Percentiles rank a stretch among this genome's conserved stretches.
phyloP scores from a whole-genome alignment of 805 yeast species.

The Wickerhamiella kurtzmanii region DNA sequence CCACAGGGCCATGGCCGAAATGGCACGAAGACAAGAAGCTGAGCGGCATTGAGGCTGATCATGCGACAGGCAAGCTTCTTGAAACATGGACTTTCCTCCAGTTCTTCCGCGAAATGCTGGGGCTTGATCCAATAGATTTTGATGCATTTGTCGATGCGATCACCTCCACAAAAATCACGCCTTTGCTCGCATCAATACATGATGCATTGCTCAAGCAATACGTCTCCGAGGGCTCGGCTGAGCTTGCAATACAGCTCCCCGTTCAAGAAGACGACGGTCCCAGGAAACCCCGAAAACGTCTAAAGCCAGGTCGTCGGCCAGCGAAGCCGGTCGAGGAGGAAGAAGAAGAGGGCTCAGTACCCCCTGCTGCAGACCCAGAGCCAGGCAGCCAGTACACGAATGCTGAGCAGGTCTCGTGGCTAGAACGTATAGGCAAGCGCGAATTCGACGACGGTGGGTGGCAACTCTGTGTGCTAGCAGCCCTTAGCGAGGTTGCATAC shows the following conservation, averaged over 20 bases:
- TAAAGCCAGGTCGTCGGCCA: slow-evolving; percentile 2
- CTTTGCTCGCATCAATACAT: slow-evolving; percentile 51
- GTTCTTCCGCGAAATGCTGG: slow-evolving; percentile 48
- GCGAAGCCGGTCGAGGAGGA: neutral
- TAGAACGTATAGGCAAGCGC: slow-evolving; percentile 59
- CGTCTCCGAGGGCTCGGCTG: slow-evolving; percentile 33
- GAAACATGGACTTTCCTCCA: slow-evolving; percentile 69
- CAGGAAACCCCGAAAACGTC: neutral
- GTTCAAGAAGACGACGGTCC: slow-evolving; percentile 22
- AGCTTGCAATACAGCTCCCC: slow-evolving; percentile 26
- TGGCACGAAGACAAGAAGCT: slow-evolving; percentile 15
- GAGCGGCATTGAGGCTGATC: slow-evolving; percentile 5
- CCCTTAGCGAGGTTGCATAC: slow-evolving; percentile 47
- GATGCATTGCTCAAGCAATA: slow-evolving; percentile 48
- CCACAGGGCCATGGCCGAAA: slow-evolving; percentile 13
- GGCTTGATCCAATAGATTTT: slow-evolving; percentile 61
- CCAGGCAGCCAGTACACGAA: slow-evolving; percentile 1
- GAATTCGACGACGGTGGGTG: slow-evolving; percentile 74
- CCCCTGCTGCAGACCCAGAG: slow-evolving; percentile 5
- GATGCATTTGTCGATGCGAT: slow-evolving; percentile 59
- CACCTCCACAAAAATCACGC: slow-evolving; percentile 19
- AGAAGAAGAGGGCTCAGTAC: neutral
- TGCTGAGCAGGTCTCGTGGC: slow-evolving; percentile 37
- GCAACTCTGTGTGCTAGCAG: slow-evolving; percentile 65
- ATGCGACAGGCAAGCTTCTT: slow-evolving; percentile 25